Evolutionary conservation across 208 protist species (phyloP), one percentile per base, ranked within the genome.

Genomic region (Herpetomonas samuelpessoai): DNA sequence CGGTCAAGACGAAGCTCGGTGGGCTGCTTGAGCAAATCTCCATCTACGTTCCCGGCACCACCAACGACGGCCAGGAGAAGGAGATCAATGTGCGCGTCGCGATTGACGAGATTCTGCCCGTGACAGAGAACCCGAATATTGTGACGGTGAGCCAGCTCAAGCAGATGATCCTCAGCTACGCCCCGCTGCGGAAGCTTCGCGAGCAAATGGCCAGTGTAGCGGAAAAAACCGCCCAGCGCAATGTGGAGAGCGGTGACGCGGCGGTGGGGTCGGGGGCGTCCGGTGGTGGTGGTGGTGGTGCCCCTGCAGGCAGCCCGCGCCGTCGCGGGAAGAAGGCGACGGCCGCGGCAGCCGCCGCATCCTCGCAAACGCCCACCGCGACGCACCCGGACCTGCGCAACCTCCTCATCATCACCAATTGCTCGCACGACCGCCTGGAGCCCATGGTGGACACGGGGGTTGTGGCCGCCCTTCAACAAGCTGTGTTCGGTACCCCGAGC

Each of bases 71-170:
- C 25, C 66, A 69, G 39, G 66, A 81, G 46, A 49, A 51, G 39
- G 83, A 87, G 74, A 28, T 95, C 10, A 82, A 78, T 63, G 55
- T 92, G 49, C 87, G 72, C 39, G 76, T 95, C 25, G 83, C 86
- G 22, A 71, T 91, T 19, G 89, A 95, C 50, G 89, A 95, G 57
- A 57, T 92, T n/a, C 66, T 92, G 9, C 86, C 89, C 2, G 78
- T 90, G 16, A 65, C 65, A 19, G 83, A 88, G 53, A 63, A 74
- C 19, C 70, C 75, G 10, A 77, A 82, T 27, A 59, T 93, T 16
- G 65, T 95, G 41, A 95, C 86, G 6, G 48, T 95, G 24, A 75
- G 72, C 28, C 78, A 92, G 79, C 74, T 95, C 19, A 91, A 90
- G 65, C 72, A 78, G 52, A 75, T 79, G 50, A 95, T 95, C 58